phyloP scores from a whole-genome alignment of 2,329 filamentous ascomycete genomes.

The Sporothrix euskadiensis region DNA sequence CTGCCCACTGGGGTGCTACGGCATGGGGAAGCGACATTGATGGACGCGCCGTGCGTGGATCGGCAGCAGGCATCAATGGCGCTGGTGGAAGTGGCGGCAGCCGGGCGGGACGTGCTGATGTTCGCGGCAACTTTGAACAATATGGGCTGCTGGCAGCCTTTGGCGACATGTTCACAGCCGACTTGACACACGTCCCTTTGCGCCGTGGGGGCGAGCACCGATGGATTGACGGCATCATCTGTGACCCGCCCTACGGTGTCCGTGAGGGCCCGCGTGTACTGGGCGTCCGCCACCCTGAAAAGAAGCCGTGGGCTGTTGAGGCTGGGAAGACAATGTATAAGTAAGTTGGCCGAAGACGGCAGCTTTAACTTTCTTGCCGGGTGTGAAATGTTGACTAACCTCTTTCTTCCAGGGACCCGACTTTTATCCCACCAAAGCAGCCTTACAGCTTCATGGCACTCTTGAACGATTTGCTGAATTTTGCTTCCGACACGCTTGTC shows the following conservation, averaged over 20 bases:
- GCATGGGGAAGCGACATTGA: constrained; percentile 92
- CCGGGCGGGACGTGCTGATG: constrained; percentile 45
- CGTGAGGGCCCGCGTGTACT: constrained; percentile 88
- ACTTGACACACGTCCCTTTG: constrained; percentile 85
- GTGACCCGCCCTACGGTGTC: constrained; percentile 94
- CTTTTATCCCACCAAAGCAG: constrained; percentile 81
- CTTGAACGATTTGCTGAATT: constrained; percentile 84
- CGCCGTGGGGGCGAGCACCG: constrained; percentile 42
- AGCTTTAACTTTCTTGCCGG: background rate
- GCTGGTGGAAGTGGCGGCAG: constrained; percentile 31
- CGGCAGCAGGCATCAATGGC: constrained; percentile 50
- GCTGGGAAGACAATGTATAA: constrained; percentile 69
- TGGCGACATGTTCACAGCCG: constrained; percentile 78
- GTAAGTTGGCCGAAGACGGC: constrained; percentile 45
- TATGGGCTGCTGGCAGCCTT: constrained; percentile 69
- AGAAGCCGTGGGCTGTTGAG: constrained; percentile 60
- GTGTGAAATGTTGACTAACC: background rate
- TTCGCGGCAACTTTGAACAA: constrained; percentile 75
- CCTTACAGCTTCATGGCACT: constrained; percentile 91
- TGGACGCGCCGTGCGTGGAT: constrained; percentile 80
- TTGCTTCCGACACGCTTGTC: constrained; percentile 74
- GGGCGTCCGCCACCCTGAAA: constrained; percentile 69
- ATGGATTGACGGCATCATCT: constrained; percentile 86
- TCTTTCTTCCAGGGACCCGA: constrained; percentile 44
- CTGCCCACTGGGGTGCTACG: constrained; percentile 83